Evolutionary conservation across 2,329 filamentous ascomycete genomes (phyloP).

Genomic region (Epichloe typhina): DNA sequence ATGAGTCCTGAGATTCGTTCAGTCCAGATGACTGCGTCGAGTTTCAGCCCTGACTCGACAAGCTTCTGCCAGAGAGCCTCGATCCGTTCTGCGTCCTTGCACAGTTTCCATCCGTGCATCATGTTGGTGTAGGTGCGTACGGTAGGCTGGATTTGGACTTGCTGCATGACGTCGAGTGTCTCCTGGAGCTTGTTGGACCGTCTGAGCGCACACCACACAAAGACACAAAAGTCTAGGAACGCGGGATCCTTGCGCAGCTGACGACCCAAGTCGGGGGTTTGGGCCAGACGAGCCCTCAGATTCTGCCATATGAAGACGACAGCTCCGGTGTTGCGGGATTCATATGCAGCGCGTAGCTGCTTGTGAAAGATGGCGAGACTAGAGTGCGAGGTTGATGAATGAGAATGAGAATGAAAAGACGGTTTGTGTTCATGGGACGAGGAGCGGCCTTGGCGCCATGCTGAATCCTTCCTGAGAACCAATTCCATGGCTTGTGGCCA

Average conservation of each 20-base stretch:
- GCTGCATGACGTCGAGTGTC: constrained; percentile 29
- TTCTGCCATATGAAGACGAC: constrained; percentile 21
- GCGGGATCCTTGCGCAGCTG: constrained; percentile 21
- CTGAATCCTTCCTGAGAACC: constrained; percentile 10
- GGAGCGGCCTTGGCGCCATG: constrained; percentile 10
- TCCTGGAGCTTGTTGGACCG: constrained; percentile 18
- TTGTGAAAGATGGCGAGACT: constrained; percentile 13
- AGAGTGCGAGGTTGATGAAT: neutral
- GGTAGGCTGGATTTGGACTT: constrained; percentile 41
- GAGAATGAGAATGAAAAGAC: neutral
- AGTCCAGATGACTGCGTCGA: constrained; percentile 58
- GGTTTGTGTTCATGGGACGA: neutral
- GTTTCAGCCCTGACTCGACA: constrained; percentile 37
- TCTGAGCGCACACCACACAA: constrained; percentile 25
- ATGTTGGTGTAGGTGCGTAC: constrained; percentile 59
- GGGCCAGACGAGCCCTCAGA: constrained; percentile 14
- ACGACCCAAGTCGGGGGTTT: constrained; percentile 12
- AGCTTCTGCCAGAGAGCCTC: constrained; percentile 57
- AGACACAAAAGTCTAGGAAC: constrained; percentile 27
- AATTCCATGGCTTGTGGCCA: constrained; percentile 15
- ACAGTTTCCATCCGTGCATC: constrained; percentile 54
- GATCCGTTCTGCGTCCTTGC: constrained; percentile 45
- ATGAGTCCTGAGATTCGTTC: constrained; percentile 56
- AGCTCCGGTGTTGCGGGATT: constrained; percentile 15
- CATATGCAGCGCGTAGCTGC: constrained; percentile 18